These are phyloP conservation scores for Rasamsonia emersonii DNA, from an alignment of 2,329 filamentous ascomycete genomes.

Conservation along the genomic window DNA sequence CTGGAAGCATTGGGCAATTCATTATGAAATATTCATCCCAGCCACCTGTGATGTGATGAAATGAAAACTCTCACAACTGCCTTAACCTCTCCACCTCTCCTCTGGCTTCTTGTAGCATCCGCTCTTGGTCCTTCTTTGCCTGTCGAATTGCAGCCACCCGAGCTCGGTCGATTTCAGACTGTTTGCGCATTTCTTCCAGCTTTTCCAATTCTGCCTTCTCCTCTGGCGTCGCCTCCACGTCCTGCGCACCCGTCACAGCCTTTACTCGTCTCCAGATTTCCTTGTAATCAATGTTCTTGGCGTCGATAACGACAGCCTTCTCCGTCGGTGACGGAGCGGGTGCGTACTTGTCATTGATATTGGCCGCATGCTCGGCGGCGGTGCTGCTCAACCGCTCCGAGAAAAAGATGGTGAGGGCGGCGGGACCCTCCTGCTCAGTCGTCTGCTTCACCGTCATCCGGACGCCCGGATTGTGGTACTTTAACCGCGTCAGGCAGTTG, in stretches of 20 bases:
- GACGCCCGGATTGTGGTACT: conserved; percentile 85
- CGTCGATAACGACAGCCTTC: conserved; percentile 26
- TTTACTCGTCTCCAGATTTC: conserved; percentile 38
- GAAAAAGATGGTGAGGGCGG: conserved; percentile 36
- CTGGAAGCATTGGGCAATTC: conserved; percentile 6
- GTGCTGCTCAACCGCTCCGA: conserved; percentile 23
- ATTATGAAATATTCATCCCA: too few species aligned
- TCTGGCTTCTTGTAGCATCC: conserved; percentile 35
- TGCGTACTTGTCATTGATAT: conserved; percentile 25
- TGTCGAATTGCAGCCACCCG: conserved; percentile 31
- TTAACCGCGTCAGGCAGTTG: conserved; percentile 70
- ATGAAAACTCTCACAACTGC: conserved; percentile 17
- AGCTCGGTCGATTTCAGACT: conserved; percentile 31
- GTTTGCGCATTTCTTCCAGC: conserved; percentile 24
- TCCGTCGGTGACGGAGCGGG: conserved; percentile 23
- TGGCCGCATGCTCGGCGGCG: conserved; percentile 15
- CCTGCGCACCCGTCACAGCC: conserved; percentile 31
- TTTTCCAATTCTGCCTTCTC: conserved; percentile 29
- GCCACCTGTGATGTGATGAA: conserved; percentile 2
- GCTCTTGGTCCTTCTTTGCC: conserved; percentile 37
- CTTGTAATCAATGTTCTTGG: conserved; percentile 30
- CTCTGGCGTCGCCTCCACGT: conserved; percentile 22
- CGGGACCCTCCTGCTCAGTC: conserved; percentile 38
- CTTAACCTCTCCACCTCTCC: conserved; percentile 36
- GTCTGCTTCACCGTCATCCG: conserved; percentile 74